phyloP scores from a whole-genome alignment of 2,329 filamentous ascomycete genomes.

The Nakataea oryzae region DNA sequence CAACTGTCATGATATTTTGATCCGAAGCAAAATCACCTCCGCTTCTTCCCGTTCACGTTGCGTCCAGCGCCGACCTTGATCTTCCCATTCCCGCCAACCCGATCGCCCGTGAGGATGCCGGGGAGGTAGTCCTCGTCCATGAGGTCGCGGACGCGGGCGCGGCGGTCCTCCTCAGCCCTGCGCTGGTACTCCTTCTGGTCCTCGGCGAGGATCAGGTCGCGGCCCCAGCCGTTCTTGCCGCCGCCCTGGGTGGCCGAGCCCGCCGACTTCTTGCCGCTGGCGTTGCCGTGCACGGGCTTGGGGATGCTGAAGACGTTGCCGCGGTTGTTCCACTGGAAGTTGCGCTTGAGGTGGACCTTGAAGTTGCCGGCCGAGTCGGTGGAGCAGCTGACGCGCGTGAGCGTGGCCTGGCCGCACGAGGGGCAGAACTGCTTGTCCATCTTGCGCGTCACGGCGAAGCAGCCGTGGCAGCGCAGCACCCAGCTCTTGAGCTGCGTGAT shows the following conservation, averaged over 20 bases:
- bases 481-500: constrained; percentile 81
- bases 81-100: constrained; percentile 52
- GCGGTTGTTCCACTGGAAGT: constrained; percentile 92
- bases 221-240: constrained; percentile 81
- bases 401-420: constrained; percentile 75
- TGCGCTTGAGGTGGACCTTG: constrained; percentile 78
- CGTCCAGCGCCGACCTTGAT: constrained; percentile 76
- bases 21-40: constrained; percentile 33
- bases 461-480: constrained; percentile 86
- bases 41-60: constrained; percentile 72
- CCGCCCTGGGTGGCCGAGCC: constrained; percentile 38
- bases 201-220: constrained; percentile 73
- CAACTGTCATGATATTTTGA: background rate
- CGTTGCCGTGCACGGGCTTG: constrained; percentile 71
- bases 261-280: constrained; percentile 61
- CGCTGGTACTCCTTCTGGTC: constrained; percentile 88
- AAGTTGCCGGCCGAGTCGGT: constrained; percentile 75
- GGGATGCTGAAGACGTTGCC: constrained; percentile 90
- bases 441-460: constrained; percentile 76
- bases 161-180: constrained; percentile 52
- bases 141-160: constrained; percentile 64
- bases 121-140: constrained; percentile 96
- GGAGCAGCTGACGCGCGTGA: constrained; percentile 77
- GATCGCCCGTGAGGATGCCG: constrained; percentile 69
- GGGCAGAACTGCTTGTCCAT: constrained; percentile 89